Conservation (phyloP, 768 basidiomycete genomes). For the Termitomyces eurrhizus region DNA sequence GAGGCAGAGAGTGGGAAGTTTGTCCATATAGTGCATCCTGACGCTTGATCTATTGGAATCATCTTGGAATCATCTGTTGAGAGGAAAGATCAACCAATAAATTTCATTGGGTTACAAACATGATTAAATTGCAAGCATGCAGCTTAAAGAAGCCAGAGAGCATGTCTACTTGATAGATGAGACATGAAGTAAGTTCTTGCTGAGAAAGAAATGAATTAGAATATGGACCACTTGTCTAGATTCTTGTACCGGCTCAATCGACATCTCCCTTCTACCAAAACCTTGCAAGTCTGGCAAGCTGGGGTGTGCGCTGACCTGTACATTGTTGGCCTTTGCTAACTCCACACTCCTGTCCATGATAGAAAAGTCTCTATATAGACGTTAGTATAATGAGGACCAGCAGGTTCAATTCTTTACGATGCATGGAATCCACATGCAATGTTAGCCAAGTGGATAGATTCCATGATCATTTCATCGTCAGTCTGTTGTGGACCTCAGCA, state of each 20-base stretch:
- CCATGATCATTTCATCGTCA: too few relatives aligned
- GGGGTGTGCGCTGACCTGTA: too few relatives aligned
- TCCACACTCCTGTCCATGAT: too few relatives aligned
- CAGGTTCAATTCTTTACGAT: conserved; percentile 33
- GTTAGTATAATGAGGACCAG: too few relatives aligned
- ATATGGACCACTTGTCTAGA: background rate
- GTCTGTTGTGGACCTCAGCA: too few relatives aligned
- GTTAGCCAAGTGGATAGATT: conserved; percentile 55
- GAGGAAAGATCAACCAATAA: too few relatives aligned
- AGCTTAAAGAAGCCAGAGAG: conserved; percentile 53
- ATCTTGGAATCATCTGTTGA: background rate
- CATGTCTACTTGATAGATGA: too few relatives aligned
- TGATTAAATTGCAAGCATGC: conserved; percentile 53
- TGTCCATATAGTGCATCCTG: conserved; percentile 63
- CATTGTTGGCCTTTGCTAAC: too few relatives aligned
- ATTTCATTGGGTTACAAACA: conserved; percentile 27
- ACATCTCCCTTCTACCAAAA: conserved; percentile 65
- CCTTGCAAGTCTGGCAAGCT: conserved; percentile 63
- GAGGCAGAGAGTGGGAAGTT: conserved; percentile 48
- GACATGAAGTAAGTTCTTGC: too few relatives aligned
- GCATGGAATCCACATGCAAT: conserved; percentile 71
- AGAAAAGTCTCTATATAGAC: too few relatives aligned
- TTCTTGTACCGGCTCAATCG: conserved; percentile 46
- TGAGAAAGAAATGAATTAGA: background rate
- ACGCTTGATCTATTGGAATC: conserved; percentile 43